Evolutionary conservation across 768 basidiomycete species (phyloP).

Genomic region (Tulasnella sp.): DNA sequence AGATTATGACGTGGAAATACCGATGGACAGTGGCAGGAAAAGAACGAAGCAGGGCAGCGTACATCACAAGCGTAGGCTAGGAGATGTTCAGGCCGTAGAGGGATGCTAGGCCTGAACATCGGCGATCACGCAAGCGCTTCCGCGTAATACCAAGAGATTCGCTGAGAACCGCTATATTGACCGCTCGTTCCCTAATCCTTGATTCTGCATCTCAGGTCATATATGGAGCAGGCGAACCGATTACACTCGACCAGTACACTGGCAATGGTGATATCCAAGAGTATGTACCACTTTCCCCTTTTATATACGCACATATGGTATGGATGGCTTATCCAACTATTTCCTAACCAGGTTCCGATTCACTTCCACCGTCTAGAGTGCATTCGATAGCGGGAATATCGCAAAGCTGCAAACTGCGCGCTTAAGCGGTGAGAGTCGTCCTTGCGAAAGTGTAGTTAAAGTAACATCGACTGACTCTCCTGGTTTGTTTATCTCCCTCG

Average conservation of each 20-base stretch:
- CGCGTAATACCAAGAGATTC: too few relatives aligned
- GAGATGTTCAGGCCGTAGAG: too few relatives aligned
- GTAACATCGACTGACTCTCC: too few relatives aligned
- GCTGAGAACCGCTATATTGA: not conserved
- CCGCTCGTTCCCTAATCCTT: too few relatives aligned
- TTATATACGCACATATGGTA: not conserved
- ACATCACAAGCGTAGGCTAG: too few relatives aligned
- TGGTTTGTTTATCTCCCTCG: too few relatives aligned
- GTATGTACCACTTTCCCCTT: conserved; percentile 23
- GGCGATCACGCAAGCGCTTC: too few relatives aligned
- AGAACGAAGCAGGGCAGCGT: too few relatives aligned
- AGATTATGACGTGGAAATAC: too few relatives aligned
- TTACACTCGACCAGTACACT: conserved; percentile 46
- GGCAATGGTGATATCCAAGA: conserved; percentile 53
- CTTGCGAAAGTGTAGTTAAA: not conserved
- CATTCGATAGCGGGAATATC: conserved; percentile 43
- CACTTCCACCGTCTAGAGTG: conserved; percentile 39
- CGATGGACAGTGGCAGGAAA: too few relatives aligned
- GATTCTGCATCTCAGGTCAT: conserved; percentile 21
- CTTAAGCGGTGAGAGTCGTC: conserved; percentile 38
- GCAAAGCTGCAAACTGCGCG: conserved; percentile 42
- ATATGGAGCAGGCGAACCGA: conserved; percentile 39
- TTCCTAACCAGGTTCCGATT: conserved; percentile 40
- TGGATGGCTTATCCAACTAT: not conserved
- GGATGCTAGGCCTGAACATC: too few relatives aligned